A percentile compares a stretch with the other conserved stretches of the same genome.
Conservation (phyloP, 495 filamentous ascomycete genomes). For the Aspergillus funiculosus region DNA sequence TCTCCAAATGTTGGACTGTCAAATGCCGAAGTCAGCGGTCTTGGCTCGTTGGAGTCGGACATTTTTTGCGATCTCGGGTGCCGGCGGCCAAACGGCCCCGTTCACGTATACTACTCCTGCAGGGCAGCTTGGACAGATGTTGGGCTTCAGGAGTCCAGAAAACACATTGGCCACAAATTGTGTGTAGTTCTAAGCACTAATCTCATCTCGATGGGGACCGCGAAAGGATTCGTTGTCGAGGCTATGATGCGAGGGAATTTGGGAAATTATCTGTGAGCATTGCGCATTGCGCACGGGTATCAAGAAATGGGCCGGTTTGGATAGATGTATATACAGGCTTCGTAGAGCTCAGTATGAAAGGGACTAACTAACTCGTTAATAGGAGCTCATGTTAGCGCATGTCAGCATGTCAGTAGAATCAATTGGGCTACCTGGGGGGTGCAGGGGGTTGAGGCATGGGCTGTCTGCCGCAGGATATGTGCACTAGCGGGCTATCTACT, state of each 20-base stretch:
- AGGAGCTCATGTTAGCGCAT: not conserved
- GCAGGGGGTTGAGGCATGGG: no score
- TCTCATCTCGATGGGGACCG: constrained; percentile 18
- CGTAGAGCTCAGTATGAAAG: not conserved
- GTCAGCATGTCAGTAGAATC: not conserved
- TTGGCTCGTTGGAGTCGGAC: constrained; percentile 36
- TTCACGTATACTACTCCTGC: constrained; percentile 5
- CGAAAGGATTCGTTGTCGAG: constrained; percentile 4
- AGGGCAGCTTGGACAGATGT: constrained; percentile 3
- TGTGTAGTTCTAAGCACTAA: not conserved
- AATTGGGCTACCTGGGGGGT: not conserved
- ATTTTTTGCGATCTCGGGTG: constrained; percentile 27
- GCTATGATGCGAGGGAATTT: constrained; percentile 1
- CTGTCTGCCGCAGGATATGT: no score
- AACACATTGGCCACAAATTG: constrained; percentile 7
- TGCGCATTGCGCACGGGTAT: constrained; percentile 4
- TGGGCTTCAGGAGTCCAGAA: constrained; percentile 12
- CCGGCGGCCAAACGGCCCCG: constrained; percentile 16
- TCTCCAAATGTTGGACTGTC: constrained; percentile 83
- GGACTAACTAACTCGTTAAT: no score
- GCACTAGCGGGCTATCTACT: not conserved
- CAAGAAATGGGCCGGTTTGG: not conserved
- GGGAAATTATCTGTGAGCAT: constrained; percentile 13
- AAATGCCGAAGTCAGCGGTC: constrained; percentile 57
- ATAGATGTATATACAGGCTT: not conserved